Percentiles rank a stretch among this genome's conserved stretches.
Conservation (phyloP, 208 protist species). For the Trypanosoma vivax region DNA sequence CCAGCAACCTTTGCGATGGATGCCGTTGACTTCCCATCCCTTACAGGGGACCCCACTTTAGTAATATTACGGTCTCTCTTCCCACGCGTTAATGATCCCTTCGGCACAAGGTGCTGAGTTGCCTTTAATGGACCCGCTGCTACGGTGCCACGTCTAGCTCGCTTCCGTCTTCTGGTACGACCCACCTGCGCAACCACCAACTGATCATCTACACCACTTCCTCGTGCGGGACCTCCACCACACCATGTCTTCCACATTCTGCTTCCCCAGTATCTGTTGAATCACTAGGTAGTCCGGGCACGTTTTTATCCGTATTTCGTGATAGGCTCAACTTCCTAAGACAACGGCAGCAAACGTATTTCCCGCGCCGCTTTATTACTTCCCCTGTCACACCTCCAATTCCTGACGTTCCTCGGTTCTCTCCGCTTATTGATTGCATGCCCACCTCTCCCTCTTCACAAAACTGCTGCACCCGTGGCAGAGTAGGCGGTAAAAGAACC, state of each 20-base stretch:
- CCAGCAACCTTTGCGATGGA: too few relatives aligned
- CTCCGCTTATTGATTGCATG: too few relatives aligned
- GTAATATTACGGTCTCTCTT: constrained; percentile 6
- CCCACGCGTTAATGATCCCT: too few relatives aligned
- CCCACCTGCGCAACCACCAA: not conserved
- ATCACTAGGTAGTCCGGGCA: not conserved
- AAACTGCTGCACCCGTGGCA: too few relatives aligned
- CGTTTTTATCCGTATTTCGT: not conserved
- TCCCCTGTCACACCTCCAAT: not conserved
- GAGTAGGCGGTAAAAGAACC: not conserved
- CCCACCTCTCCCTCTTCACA: too few relatives aligned
- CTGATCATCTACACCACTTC: not conserved
- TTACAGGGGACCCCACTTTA: not conserved
- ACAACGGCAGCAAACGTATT: constrained; percentile 18
- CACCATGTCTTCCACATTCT: not conserved
- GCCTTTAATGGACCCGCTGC: not conserved
- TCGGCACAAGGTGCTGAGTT: not conserved
- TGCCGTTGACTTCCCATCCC: too few relatives aligned
- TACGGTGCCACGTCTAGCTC: not conserved
- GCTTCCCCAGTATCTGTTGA: not conserved
- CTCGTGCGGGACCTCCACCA: too few relatives aligned
- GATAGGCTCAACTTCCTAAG: not conserved
- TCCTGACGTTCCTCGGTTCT: too few relatives aligned
- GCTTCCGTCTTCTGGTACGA: constrained; percentile 11
- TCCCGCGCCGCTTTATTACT: not conserved